Conservation (phyloP, 208 protist genomes). For the Endotrypanum monterogeii region DNA sequence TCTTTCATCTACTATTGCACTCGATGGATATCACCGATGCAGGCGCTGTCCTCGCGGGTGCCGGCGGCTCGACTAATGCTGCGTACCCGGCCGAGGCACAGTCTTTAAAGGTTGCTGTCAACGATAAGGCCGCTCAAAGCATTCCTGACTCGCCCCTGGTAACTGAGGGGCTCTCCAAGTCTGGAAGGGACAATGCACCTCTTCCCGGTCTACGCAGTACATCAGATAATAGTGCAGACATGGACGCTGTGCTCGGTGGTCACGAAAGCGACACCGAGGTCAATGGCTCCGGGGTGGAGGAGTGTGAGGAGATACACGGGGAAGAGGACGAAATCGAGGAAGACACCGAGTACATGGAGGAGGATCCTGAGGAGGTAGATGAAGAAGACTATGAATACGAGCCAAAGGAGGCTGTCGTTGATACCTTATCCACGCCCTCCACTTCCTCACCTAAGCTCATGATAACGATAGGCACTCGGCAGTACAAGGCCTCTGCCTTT, state of each 20-base stretch:
- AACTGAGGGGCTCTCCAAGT: background rate
- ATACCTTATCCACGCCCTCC: constrained; percentile 3
- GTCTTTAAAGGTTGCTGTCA: background rate
- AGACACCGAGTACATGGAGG: constrained; percentile 28
- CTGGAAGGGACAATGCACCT: background rate
- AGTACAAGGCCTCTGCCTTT: constrained; percentile 53
- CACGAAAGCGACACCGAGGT: background rate
- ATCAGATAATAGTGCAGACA: background rate
- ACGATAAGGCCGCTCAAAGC: constrained; percentile 11
- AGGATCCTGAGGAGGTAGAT: constrained; percentile 14
- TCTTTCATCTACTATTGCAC: background rate
- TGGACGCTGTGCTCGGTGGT: background rate
- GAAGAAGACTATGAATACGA: constrained; percentile 38
- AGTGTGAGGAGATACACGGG: constrained; percentile 7
- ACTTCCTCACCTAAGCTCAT: background rate
- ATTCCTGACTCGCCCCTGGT: background rate
- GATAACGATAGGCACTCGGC: constrained; percentile 42
- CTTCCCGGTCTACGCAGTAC: background rate
- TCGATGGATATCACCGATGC: constrained; percentile 6
- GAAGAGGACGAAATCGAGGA: constrained; percentile 33
- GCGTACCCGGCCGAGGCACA: constrained; percentile 2
- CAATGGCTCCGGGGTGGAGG: background rate
- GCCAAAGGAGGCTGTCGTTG: constrained; percentile 20
- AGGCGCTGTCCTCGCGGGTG: background rate
- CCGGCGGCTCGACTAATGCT: background rate